Evolutionary conservation across 2,329 filamentous ascomycete genomes (phyloP).

Genomic region (Talaromyces piceae): DNA sequence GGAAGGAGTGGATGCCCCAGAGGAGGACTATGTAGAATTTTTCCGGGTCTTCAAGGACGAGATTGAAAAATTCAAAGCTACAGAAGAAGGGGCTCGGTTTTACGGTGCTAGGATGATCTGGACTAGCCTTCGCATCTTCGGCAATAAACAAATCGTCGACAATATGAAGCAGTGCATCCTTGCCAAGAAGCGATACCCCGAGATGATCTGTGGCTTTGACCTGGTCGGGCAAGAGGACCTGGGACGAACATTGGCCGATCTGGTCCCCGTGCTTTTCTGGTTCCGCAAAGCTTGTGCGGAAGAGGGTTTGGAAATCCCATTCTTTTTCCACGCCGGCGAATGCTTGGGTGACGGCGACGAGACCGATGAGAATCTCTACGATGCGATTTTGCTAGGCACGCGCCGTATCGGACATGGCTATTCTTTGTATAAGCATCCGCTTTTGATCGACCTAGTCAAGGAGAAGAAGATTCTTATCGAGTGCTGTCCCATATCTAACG

Average conservation of each 20-base stretch:
- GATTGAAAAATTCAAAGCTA: slow-evolving; percentile 64
- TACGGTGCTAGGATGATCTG: slow-evolving; percentile 83
- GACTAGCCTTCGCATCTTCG: slow-evolving; percentile 62
- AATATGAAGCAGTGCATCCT: slow-evolving; percentile 83
- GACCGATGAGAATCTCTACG: slow-evolving; percentile 79
- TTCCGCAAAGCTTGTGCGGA: slow-evolving; percentile 78
- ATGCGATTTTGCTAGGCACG: slow-evolving; percentile 79
- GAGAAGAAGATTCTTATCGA: slow-evolving; percentile 83
- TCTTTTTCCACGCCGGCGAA: slow-evolving; percentile 94
- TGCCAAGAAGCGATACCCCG: slow-evolving; percentile 69
- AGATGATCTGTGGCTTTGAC: slow-evolving; percentile 80
- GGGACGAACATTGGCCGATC: slow-evolving; percentile 65
- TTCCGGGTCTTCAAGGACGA: slow-evolving; percentile 71
- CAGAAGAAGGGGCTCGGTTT: slow-evolving; percentile 64
- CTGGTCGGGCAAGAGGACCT: slow-evolving; percentile 80
- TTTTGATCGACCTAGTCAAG: slow-evolving; percentile 81
- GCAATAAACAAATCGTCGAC: slow-evolving; percentile 61
- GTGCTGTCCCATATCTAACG: slow-evolving; percentile 84
- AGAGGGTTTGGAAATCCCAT: slow-evolving; percentile 74
- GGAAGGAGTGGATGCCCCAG: slow-evolving; percentile 56
- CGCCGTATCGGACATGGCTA: slow-evolving; percentile 85
- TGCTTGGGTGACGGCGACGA: slow-evolving; percentile 69
- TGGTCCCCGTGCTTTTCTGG: slow-evolving; percentile 84
- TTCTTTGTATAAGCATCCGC: slow-evolving; percentile 82
- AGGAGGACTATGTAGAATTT: slow-evolving; percentile 61